A percentile compares a stretch with the other conserved stretches of the same genome.
phyloP scores from a whole-genome alignment of 2,329 filamentous ascomycete species.

The Dactylella cylindrospora region DNA sequence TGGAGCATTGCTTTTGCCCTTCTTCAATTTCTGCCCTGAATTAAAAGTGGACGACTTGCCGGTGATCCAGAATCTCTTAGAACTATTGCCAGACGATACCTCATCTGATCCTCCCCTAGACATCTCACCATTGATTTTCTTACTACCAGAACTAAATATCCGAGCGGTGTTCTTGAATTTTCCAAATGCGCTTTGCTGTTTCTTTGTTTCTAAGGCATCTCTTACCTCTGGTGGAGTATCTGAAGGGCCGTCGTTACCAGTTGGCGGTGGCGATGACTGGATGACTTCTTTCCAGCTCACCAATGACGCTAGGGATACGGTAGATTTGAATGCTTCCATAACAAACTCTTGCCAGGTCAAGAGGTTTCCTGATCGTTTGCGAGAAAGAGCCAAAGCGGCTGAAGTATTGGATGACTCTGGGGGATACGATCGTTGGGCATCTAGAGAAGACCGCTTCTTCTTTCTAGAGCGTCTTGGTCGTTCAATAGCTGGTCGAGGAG shows the following conservation, averaged over 20 bases:
- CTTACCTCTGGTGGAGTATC: constrained; percentile 22
- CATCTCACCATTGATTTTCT: too few relatives aligned
- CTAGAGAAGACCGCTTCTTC: constrained; percentile 20
- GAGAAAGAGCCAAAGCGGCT: not conserved
- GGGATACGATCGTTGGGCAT: constrained; percentile 19
- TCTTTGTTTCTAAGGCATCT: constrained; percentile 14
- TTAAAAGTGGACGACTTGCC: constrained; percentile 17
- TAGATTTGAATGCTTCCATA: constrained; percentile 29
- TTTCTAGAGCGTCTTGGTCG: constrained; percentile 3
- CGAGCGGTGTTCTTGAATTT: constrained; percentile 5
- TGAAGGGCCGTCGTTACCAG: constrained; percentile 13
- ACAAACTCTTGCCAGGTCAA: constrained; percentile 41
- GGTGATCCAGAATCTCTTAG: constrained; percentile 11
- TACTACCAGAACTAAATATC: not conserved
- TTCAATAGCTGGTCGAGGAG: constrained; percentile 9
- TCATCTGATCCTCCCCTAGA: too few relatives aligned
- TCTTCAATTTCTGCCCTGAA: not conserved
- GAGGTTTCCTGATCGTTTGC: constrained; percentile 5
- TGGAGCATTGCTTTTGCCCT: not conserved
- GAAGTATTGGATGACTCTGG: not conserved
- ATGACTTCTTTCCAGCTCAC: constrained; percentile 42
- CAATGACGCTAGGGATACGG: constrained; percentile 29
- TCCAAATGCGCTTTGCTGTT: constrained; percentile 11
- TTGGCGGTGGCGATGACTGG: constrained; percentile 23
- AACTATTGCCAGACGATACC: not conserved